Evolutionary conservation across 306 rosid genomes (phyloP).

Genomic region (Hippophae tibetana): DNA sequence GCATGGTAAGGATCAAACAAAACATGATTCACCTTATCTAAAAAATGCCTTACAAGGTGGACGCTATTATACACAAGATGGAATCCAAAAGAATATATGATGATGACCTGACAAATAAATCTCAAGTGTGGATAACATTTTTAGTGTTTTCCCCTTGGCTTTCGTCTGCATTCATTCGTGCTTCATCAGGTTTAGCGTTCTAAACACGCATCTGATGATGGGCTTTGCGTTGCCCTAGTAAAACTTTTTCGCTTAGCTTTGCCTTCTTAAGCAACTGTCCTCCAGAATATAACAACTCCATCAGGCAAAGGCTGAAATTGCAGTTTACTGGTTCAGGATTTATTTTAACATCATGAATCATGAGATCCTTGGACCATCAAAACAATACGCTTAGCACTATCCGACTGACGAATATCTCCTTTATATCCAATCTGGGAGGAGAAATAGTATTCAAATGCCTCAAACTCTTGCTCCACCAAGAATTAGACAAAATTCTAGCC

Average conservation of each 20-base stretch:
- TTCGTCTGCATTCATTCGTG: constrained; percentile 9
- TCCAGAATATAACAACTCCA: constrained; percentile 38
- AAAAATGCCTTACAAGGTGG: constrained; percentile 28
- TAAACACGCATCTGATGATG: too few relatives aligned
- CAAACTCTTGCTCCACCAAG: constrained; percentile 18
- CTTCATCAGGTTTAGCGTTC: constrained; percentile 8
- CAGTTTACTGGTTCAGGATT: constrained; percentile 28
- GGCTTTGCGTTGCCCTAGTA: constrained; percentile 2
- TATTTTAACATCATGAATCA: constrained; percentile 47
- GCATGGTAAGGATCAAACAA: background rate
- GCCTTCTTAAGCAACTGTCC: constrained; percentile 35
- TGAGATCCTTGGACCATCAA: constrained; percentile 69
- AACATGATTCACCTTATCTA: background rate
- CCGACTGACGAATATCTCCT: constrained; percentile 64
- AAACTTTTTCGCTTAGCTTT: constrained; percentile 14
- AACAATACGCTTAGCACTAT: constrained; percentile 65
- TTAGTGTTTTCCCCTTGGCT: constrained; percentile 16
- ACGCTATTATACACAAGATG: constrained; percentile 43
- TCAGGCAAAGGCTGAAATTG: constrained; percentile 30
- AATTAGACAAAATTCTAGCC: constrained; percentile 5
- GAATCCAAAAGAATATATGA: constrained; percentile 26
- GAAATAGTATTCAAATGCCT: constrained; percentile 25
- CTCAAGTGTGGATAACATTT: constrained; percentile 16
- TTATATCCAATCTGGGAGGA: constrained; percentile 57
- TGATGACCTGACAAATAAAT: constrained; percentile 35